A percentile compares a stretch with the other conserved stretches of the same genome.
Conservation (phyloP, 1,284 basidiomycete genomes). For the Wallemia hederae region DNA sequence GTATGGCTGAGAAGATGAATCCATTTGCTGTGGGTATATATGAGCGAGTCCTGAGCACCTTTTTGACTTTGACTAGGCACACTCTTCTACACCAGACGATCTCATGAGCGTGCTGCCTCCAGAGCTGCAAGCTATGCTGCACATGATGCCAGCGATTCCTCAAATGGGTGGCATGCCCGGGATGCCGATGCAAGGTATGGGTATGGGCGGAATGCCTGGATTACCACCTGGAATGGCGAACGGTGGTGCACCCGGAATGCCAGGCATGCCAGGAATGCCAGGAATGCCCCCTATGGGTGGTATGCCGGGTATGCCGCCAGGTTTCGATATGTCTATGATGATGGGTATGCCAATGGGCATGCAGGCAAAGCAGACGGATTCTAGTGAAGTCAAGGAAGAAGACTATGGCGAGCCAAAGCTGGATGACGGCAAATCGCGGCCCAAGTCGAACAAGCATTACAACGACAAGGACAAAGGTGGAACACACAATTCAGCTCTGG, state of each 20-base stretch:
- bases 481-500: neutral
- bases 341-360: neutral
- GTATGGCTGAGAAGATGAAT: conserved; percentile 3
- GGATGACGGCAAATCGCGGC: neutral
- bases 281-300: no score
- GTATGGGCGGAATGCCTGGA: conserved; percentile 7
- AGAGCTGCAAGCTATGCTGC: neutral
- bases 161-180: conserved; percentile 1
- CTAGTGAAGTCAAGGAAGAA: neutral
- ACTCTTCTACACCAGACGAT: neutral
- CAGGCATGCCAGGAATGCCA: conserved; percentile 8
- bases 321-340: neutral
- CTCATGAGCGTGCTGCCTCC: neutral
- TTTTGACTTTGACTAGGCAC: no score
- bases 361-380: neutral
- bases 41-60: no score
- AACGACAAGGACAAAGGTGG: neutral
- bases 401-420: neutral
- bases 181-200: conserved; percentile 7
- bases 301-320: neutral
- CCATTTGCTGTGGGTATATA: neutral
- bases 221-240: conserved; percentile 2
- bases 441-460: neutral
- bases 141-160: conserved; percentile 4
- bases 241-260: conserved; percentile 7